Evolutionary conservation across 2,329 filamentous ascomycete species (phyloP), one percentile per base, ranked within the genome.

Genomic region (Penicillium glabrum): DNA sequence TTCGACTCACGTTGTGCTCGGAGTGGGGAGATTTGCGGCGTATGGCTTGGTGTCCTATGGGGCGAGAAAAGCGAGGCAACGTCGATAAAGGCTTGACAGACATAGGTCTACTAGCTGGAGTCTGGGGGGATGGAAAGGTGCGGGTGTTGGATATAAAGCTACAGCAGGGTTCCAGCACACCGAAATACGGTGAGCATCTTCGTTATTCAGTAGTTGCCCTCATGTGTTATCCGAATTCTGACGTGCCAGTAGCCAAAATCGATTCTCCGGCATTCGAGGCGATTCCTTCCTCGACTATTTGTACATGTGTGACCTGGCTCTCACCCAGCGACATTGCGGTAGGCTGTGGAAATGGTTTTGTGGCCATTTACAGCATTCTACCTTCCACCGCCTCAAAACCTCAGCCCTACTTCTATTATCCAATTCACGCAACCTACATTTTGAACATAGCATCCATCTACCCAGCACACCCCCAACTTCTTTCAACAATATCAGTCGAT

Each of bases 81-180:
- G 68, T 76, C 46, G 57, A 69, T 45, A 64, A 68, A 24, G 62
- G 57, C 14, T 65, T 61, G 31, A 63, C 67, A 58, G 64, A 65
- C 29, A 68, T 86, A 35, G 84, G 83, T 0, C 70, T 86, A 7
- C 73, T 88, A 24, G 84, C 82, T 5, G 78, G 79, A 11, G 69
- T 87, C 1, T 86, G 82, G 75, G 78, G 76, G n/a, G 86, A 88
- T 66, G 85, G 85, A 5, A 75, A 69, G 46, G 70, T 84, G 5
- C 75, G 83, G 55, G 76, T 87, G 5, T 66, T 87, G 33, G 79
- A 85, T 62, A 66, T 87, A n/a, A 75, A 71, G 50, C 23, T 75
- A 44, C 62, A 62, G 44, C 60, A 62, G 24, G 60, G 67, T 58
- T 67, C 11, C 57, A 64, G 33, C 58, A 21, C 56, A 43, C 69